Evolutionary conservation across 1,284 basidiomycete species (phyloP).

Genomic region (Neolentinus lepideus): DNA sequence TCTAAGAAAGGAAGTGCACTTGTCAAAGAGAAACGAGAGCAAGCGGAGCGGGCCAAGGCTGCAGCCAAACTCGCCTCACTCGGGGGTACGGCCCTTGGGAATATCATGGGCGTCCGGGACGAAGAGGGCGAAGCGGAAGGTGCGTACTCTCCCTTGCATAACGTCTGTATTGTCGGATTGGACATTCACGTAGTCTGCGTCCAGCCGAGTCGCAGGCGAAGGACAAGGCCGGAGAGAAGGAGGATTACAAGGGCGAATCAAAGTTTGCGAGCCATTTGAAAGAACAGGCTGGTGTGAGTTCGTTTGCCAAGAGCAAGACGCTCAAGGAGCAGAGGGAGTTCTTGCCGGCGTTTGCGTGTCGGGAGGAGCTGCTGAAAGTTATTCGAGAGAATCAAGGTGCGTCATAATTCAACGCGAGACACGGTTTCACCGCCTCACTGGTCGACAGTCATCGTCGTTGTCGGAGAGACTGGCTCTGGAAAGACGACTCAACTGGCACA

Average conservation of each 20-base stretch:
- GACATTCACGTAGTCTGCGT: conserved; percentile 66
- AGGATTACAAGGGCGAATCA: conserved; percentile 88
- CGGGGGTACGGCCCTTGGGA: conserved; percentile 90
- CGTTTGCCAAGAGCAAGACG: conserved; percentile 79
- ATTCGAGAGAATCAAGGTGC: conserved; percentile 94
- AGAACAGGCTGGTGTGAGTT: conserved; percentile 68
- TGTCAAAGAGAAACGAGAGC: conserved; percentile 92
- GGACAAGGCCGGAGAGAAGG: conserved; percentile 26
- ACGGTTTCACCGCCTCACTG: background rate
- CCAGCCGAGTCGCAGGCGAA: conserved; percentile 54
- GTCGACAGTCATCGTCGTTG: conserved; percentile 40
- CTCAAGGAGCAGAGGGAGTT: conserved; percentile 96
- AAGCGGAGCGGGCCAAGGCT: conserved; percentile 92
- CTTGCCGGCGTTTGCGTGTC: conserved; percentile 94
- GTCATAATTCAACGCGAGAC: conserved; percentile 15
- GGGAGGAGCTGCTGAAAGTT: conserved; percentile 87
- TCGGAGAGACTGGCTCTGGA: conserved; percentile 75
- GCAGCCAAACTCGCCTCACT: conserved; percentile 92
- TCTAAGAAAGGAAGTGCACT: conserved; percentile 92
- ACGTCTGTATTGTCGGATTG: conserved; percentile 35
- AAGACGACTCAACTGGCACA: conserved; percentile 83
- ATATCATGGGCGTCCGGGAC: conserved; percentile 96
- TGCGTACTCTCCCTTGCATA: conserved; percentile 32
- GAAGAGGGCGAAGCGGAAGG: conserved; percentile 85
- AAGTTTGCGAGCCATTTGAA: conserved; percentile 94